These are phyloP conservation scores for Dactylellina leptospora DNA, from an alignment of 2,329 filamentous ascomycete genomes.

Conservation along the genomic window DNA sequence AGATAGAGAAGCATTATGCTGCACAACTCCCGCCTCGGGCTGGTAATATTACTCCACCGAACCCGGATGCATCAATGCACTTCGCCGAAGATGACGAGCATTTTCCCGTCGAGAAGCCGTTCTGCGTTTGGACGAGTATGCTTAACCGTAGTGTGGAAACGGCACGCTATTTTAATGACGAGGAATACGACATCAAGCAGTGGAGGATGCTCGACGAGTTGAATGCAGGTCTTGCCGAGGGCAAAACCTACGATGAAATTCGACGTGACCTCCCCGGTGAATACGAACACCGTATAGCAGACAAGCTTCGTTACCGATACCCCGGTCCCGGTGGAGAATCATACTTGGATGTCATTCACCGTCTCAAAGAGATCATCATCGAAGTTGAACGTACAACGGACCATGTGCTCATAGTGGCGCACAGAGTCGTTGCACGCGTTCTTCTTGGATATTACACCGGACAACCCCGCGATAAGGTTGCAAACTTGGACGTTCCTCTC, in stretches of 20 bases:
- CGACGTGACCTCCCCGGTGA: conserved; percentile 79
- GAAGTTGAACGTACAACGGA: conserved; percentile 98
- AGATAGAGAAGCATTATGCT: conserved; percentile 56
- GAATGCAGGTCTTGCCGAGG: conserved; percentile 90
- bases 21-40: conserved; percentile 83
- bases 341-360: conserved; percentile 96
- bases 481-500: conserved; percentile 90
- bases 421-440: conserved; percentile 90
- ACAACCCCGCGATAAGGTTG: conserved; percentile 86
- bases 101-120: conserved; percentile 80
- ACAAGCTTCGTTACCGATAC: conserved; percentile 97
- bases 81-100: conserved; percentile 59
- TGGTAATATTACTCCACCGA: conserved; percentile 92
- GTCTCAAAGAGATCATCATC: conserved; percentile 91
- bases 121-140: conserved; percentile 99
- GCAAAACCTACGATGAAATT: conserved; percentile 93
- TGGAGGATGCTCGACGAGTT: conserved; percentile 98
- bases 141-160: conserved; percentile 88
- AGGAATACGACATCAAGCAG: conserved; percentile 95
- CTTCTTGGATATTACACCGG: conserved; percentile 97
- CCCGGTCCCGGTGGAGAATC: conserved; percentile 94
- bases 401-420: conserved; percentile 89
- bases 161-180: conserved; percentile 89
- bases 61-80: conserved; percentile 66
- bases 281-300: conserved; percentile 77